phyloP scores from a whole-genome alignment of 2,329 filamentous ascomycete species.

The Sphaerulina musiva region DNA sequence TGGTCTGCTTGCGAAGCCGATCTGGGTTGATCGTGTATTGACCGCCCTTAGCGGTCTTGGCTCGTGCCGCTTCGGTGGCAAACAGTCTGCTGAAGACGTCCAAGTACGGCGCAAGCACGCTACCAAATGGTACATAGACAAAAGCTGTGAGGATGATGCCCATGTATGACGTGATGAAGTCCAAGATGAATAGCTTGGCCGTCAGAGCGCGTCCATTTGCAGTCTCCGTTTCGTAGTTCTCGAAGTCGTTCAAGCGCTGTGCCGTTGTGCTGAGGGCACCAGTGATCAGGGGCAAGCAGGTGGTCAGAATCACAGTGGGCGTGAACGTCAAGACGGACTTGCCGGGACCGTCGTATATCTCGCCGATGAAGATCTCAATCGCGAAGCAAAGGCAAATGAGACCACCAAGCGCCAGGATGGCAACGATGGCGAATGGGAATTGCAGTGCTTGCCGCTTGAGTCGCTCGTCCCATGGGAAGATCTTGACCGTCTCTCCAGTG shows the following conservation, averaged over 20 bases:
- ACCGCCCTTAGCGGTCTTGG: slow-evolving; percentile 44
- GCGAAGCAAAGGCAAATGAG: slow-evolving; percentile 83
- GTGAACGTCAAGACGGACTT: slow-evolving; percentile 82
- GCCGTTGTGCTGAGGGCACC: slow-evolving; percentile 70
- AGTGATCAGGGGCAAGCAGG: slow-evolving; percentile 71
- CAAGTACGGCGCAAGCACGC: slow-evolving; percentile 74
- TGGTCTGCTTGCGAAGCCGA: slow-evolving; percentile 81
- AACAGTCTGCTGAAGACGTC: slow-evolving; percentile 72
- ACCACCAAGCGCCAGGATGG: slow-evolving; percentile 64
- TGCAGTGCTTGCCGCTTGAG: slow-evolving; percentile 71
- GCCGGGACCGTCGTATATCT: slow-evolving; percentile 84
- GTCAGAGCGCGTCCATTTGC: slow-evolving; percentile 78
- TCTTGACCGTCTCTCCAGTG: slow-evolving; percentile 68
- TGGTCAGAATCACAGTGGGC: slow-evolving; percentile 80
- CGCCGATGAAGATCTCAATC: slow-evolving; percentile 91
- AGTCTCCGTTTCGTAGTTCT: slow-evolving; percentile 88
- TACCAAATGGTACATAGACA: slow-evolving; percentile 87
- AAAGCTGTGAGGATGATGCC: slow-evolving; percentile 90
- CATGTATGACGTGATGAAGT: slow-evolving; percentile 93
- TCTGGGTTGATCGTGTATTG: slow-evolving; percentile 74
- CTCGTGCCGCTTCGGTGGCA: slow-evolving; percentile 58
- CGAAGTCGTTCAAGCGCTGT: slow-evolving; percentile 67
- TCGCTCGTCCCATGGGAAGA: slow-evolving; percentile 71
- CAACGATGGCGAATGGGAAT: slow-evolving; percentile 74
- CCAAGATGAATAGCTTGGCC: slow-evolving; percentile 88